Conservation (phyloP, 2,329 filamentous ascomycete species). For the Parastagonospora nodorum region DNA sequence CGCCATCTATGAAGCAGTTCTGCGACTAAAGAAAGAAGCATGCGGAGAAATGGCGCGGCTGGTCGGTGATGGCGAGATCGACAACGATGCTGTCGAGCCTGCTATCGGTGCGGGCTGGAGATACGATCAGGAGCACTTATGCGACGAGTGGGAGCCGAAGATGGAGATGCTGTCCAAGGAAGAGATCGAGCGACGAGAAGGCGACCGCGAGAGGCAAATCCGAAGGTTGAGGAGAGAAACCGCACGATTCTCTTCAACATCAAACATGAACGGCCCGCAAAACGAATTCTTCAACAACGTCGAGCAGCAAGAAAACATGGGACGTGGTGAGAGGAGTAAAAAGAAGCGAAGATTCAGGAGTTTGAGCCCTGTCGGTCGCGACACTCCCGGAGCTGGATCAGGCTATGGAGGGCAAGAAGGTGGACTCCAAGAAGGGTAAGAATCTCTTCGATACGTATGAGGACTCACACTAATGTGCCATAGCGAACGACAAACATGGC, state of each 20-base stretch:
- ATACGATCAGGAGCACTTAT: slow-evolving; percentile 90
- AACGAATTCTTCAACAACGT: slow-evolving; percentile 65
- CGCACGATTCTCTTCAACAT: slow-evolving; percentile 85
- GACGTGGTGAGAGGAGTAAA: slow-evolving; percentile 88
- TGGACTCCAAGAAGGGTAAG: slow-evolving; percentile 54
- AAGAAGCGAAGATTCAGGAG: slow-evolving; percentile 93
- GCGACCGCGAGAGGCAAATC: slow-evolving; percentile 89
- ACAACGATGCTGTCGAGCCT: slow-evolving; percentile 81
- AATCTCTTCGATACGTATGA: slow-evolving; percentile 8
- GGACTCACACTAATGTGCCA: slow-evolving; percentile 15
- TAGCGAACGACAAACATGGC: slow-evolving; percentile 80
- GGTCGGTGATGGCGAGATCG: slow-evolving; percentile 75
- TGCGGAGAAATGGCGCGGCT: slow-evolving; percentile 91
- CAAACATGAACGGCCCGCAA: slow-evolving; percentile 74
- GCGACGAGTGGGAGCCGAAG: slow-evolving; percentile 58
- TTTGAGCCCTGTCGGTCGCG: slow-evolving; percentile 79
- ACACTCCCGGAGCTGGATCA: slow-evolving; percentile 75
- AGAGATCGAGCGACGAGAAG: slow-evolving; percentile 96
- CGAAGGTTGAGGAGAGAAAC: slow-evolving; percentile 86
- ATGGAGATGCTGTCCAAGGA: slow-evolving; percentile 77
- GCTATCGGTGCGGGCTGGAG: slow-evolving; percentile 89
- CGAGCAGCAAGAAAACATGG: slow-evolving; percentile 74
- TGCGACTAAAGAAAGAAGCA: slow-evolving; percentile 93
- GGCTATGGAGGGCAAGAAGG: slow-evolving; percentile 72
- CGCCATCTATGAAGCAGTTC: slow-evolving; percentile 92